Conservation (phyloP, 176 grass and related monocot species). For the Aegilops speltoides region DNA sequence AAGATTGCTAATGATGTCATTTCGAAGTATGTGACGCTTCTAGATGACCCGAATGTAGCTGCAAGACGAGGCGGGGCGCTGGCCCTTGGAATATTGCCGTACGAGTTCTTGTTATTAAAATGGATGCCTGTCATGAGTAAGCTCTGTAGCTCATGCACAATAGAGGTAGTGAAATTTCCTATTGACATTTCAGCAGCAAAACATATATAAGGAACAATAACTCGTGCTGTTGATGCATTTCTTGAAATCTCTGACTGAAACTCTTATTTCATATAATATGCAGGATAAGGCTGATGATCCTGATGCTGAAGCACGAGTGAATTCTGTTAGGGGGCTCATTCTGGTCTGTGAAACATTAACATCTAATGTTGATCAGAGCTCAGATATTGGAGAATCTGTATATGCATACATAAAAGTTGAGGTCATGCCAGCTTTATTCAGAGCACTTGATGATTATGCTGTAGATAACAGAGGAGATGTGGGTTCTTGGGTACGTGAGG, state of each 20-base stretch:
- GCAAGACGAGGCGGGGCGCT: conserved; percentile 90
- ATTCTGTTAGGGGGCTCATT: conserved; percentile 79
- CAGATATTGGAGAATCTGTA: conserved; percentile 35
- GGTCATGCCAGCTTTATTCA: conserved; percentile 69
- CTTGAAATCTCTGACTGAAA: conserved; percentile 30
- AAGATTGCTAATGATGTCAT: conserved; percentile 52
- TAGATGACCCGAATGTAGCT: conserved; percentile 92
- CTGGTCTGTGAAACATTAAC: conserved; percentile 81
- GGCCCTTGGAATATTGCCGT: conserved; percentile 87
- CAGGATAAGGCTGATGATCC: conserved; percentile 92
- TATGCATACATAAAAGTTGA: conserved; percentile 72
- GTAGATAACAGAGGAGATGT: conserved; percentile 98
- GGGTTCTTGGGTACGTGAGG: conserved; percentile 96
- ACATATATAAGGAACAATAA: neutral
- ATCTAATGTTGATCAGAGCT: conserved; percentile 43
- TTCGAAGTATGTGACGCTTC: conserved; percentile 66
- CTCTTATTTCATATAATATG: conserved; percentile 33
- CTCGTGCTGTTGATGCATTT: conserved; percentile 18
- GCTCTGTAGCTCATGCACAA: conserved; percentile 85
- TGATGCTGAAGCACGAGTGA: conserved; percentile 92
- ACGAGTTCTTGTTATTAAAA: conserved; percentile 67
- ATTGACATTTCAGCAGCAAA: conserved; percentile 17
- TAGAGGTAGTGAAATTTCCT: conserved; percentile 60
- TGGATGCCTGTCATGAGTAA: conserved; percentile 75
- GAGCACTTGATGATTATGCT: conserved; percentile 94